Evolutionary conservation across 1,139 yeast genomes (phyloP).

Genomic region (Hyphopichia fennica): DNA sequence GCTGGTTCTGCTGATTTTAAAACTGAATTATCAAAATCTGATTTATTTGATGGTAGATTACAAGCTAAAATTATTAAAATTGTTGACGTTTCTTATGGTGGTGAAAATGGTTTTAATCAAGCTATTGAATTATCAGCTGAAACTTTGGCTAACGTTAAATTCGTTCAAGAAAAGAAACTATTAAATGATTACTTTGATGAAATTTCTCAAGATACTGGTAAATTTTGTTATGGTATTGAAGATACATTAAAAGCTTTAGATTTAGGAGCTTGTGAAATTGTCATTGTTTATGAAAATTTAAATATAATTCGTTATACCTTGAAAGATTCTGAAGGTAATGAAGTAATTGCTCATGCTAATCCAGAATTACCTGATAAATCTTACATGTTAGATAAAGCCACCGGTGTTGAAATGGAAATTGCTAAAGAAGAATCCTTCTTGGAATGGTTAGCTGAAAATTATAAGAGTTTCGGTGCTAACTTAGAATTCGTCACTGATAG

Average conservation of each 20-base stretch:
- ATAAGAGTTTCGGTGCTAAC: constrained; percentile 90
- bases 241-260: constrained; percentile 96
- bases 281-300: constrained; percentile 90
- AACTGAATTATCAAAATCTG: constrained; percentile 89
- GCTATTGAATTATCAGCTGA: constrained; percentile 97
- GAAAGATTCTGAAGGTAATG: constrained; percentile 80
- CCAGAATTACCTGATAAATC: constrained; percentile 75
- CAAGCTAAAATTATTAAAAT: constrained; percentile 84
- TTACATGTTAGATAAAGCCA: constrained; percentile 75
- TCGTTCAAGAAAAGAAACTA: constrained; percentile 96
- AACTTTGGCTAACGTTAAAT: constrained; percentile 93
- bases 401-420: constrained; percentile 88
- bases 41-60: constrained; percentile 86
- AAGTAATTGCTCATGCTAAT: constrained; percentile 69
- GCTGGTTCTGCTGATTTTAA: constrained; percentile 99
- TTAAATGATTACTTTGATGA: constrained; percentile 91
- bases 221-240: constrained; percentile 95
- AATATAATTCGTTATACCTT: constrained; percentile 80
- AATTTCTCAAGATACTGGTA: constrained; percentile 94
- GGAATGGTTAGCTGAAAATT: constrained; percentile 98
- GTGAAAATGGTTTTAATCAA: constrained; percentile 98
- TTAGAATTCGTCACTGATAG: constrained; percentile 95
- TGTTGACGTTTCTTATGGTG: constrained; percentile 97
- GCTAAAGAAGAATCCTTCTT: constrained; percentile 79
- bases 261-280: constrained; percentile 90